phyloP scores from a whole-genome alignment of 148 eudicot genomes.

The Vaccinium myrtillus region DNA sequence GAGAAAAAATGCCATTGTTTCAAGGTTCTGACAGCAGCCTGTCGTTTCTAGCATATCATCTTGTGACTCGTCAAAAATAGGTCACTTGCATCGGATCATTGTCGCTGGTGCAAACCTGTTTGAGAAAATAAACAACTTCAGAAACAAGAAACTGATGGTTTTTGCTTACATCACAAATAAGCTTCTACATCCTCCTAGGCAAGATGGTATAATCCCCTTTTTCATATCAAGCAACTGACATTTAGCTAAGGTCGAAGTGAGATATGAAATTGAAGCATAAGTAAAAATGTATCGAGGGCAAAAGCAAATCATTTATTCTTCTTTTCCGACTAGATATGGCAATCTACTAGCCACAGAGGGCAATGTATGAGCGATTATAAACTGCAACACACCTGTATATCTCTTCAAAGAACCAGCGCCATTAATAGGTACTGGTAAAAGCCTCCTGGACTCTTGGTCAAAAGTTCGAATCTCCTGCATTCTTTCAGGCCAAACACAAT shows the following conservation, averaged over 20 bases:
- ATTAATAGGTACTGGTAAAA: slow-evolving; percentile 31
- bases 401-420: slow-evolving; percentile 46
- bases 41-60: background rate
- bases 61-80: background rate
- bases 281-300: background rate
- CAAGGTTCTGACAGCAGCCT: background rate
- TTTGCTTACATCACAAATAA: background rate
- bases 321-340: background rate
- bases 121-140: slow-evolving; percentile 1
- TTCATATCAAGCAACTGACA: background rate
- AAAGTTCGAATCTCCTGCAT: slow-evolving; percentile 61
- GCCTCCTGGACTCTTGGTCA: slow-evolving; percentile 50
- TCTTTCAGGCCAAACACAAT: slow-evolving; percentile 81
- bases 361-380: background rate
- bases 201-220: background rate
- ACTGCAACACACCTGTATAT: slow-evolving; percentile 31
- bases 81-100: background rate
- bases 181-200: too few relatives aligned
- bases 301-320: background rate
- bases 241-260: background rate
- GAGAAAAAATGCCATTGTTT: background rate
- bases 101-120: slow-evolving; percentile 14
- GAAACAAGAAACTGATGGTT: background rate
- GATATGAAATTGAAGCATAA: background rate
- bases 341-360: background rate